A percentile compares a stretch with the other conserved stretches of the same genome.
These are phyloP conservation scores for Protoeuglena noctilucae DNA, from an alignment of 139 green algal species.

Conservation along the genomic window DNA sequence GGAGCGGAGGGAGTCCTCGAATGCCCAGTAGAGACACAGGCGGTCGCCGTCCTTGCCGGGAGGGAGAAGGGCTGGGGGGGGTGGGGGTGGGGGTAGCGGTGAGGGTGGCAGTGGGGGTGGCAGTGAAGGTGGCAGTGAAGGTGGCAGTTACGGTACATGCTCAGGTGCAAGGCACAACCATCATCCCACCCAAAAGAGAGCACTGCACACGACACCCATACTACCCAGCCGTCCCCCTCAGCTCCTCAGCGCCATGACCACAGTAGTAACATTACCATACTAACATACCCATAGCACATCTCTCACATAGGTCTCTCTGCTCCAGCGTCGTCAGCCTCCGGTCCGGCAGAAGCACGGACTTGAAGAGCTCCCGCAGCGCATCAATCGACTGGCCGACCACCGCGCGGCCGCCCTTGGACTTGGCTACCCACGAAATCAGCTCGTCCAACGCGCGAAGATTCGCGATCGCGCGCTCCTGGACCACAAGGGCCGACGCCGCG, in stretches of 20 bases:
- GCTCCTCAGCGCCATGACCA: background rate
- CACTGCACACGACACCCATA: no score
- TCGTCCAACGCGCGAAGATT: constrained; percentile 61
- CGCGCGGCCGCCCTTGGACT: constrained; percentile 11
- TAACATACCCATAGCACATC: constrained; percentile 24
- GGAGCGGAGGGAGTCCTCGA: constrained; percentile 8
- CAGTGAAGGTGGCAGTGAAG: background rate
- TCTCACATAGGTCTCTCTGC: no score
- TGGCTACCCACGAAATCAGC: constrained; percentile 34
- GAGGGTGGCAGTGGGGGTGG: background rate
- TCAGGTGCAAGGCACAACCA: constrained; percentile 19
- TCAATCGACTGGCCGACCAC: constrained; percentile 10
- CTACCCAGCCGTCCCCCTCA: no score
- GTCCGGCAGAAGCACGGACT: constrained; percentile 62
- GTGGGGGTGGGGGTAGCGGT: constrained; percentile 1
- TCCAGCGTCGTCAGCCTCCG: constrained; percentile 57
- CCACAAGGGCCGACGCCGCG: constrained; percentile 65
- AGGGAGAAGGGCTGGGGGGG: no score
- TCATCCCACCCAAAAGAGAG: constrained; percentile 29
- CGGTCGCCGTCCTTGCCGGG: background rate
- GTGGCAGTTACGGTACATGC: constrained; percentile 30
- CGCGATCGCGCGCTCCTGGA: constrained; percentile 56
- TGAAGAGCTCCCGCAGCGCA: constrained; percentile 53
- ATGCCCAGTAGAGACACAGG: background rate
- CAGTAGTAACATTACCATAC: background rate